Percentiles rank a stretch among this genome's conserved stretches.
Conservation (phyloP, 805 yeast species). For the Saccharomycopsis javanensis region DNA sequence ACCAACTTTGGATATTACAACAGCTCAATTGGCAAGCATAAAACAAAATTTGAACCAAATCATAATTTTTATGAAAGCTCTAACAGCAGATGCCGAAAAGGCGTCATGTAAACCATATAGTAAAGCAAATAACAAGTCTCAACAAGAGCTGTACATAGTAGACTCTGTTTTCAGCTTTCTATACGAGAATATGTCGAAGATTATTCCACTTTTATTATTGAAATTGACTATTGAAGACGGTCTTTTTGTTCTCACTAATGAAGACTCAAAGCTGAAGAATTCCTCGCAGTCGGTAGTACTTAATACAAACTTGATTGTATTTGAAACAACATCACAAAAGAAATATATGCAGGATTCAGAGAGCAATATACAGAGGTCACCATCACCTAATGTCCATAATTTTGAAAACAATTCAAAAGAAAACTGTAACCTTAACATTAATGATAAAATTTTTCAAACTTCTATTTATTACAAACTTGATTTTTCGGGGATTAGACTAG, state of each 20-base stretch:
- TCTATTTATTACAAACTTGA: slow-evolving; percentile 21
- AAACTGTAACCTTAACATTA: slow-evolving; percentile 16
- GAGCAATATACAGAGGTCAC: too few species aligned
- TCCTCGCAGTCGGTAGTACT: slow-evolving; percentile 25
- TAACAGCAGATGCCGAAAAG: slow-evolving; percentile 20
- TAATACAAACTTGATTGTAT: slow-evolving; percentile 13
- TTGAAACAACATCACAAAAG: slow-evolving; percentile 11
- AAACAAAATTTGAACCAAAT: slow-evolving; percentile 18
- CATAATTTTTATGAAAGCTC: slow-evolving; percentile 23
- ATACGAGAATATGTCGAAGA: slow-evolving; percentile 21
- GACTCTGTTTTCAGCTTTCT: slow-evolving; percentile 9
- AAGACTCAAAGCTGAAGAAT: slow-evolving; percentile 23
- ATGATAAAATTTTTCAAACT: slow-evolving; percentile 9
- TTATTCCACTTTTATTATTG: slow-evolving; percentile 29
- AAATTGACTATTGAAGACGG: slow-evolving; percentile 34
- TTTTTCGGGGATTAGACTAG: slow-evolving; percentile 19
- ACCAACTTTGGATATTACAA: slow-evolving; percentile 35
- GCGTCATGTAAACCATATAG: slow-evolving; percentile 7
- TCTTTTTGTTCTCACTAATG: slow-evolving; percentile 27
- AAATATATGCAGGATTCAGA: slow-evolving; percentile 6
- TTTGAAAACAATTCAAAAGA: background rate
- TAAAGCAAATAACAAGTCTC: background rate
- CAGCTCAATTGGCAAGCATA: slow-evolving; percentile 31
- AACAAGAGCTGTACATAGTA: background rate
- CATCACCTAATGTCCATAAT: background rate